Percentiles rank a stretch among this genome's conserved stretches.
Evolutionary conservation across 2,329 filamentous ascomycete species (phyloP).

Genomic region (Talaromyces albobiverticillius): DNA sequence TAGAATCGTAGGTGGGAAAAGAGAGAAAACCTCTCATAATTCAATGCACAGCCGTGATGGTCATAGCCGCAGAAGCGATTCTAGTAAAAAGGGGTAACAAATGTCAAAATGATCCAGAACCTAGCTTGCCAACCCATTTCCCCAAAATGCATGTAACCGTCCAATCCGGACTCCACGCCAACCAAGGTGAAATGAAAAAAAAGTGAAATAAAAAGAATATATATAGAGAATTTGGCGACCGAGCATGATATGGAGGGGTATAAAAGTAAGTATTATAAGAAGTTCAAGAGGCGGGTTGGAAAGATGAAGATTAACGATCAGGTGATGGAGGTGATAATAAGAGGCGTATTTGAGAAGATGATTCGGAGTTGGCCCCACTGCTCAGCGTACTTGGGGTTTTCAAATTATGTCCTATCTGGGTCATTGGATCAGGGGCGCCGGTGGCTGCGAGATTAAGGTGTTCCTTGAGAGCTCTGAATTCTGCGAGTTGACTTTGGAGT

Average conservation of each 20-base stretch:
- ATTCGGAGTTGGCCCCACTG: slow-evolving; percentile 3
- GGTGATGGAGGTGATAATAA: slow-evolving; percentile 4
- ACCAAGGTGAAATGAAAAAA: neutral
- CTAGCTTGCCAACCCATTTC: neutral
- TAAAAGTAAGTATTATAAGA: slow-evolving; percentile 29
- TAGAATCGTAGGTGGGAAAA: neutral
- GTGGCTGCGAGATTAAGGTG: slow-evolving; percentile 25
- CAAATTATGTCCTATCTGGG: slow-evolving; percentile 5
- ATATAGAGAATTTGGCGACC: neutral
- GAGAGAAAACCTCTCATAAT: neutral
- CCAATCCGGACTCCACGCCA: slow-evolving; percentile 2
- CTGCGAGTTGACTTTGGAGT: slow-evolving; percentile 39
- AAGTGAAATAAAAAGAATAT: neutral
- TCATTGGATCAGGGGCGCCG: neutral
- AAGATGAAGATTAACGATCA: neutral
- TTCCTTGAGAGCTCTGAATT: slow-evolving; percentile 40
- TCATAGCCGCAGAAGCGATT: slow-evolving; percentile 6
- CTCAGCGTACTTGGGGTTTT: slow-evolving; percentile 3
- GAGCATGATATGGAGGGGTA: neutral
- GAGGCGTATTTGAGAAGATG: slow-evolving; percentile 9
- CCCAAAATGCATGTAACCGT: neutral
- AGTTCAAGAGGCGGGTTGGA: neutral
- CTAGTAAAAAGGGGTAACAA: neutral
- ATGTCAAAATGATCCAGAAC: neutral
- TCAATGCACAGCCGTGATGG: slow-evolving; percentile 7